Evolutionary conservation across 2,329 filamentous ascomycete genomes (phyloP), one percentile per base, ranked within the genome.

Genomic region (Hypomyces perniciosus): DNA sequence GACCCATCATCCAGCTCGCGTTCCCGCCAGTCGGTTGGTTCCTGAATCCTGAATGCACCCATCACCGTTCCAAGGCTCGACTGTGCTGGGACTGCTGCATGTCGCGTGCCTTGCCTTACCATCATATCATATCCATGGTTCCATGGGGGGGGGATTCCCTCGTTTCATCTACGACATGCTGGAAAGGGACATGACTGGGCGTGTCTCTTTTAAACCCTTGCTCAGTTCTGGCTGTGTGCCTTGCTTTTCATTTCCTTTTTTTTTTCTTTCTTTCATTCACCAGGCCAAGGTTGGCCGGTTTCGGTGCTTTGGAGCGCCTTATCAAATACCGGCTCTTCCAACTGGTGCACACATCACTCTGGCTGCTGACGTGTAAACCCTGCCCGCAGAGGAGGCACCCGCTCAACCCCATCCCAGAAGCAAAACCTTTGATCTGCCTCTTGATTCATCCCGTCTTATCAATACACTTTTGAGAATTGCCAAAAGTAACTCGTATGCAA

Each of bases 141-240:
- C 20, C 20, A 20, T 20, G 20, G 20, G 20, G 20, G 20, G 20
- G 20, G 20, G 20, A 20, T 20, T 20, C 20, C 20, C 2, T 20
- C 20, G 20, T 20, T 20, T 20, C 20, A 20, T 20, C 20, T 20
- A 20, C 20, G 20, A 20, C 20, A 20, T 38, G 12, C 35, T 38
- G 35, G 12, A 38, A n/a, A 20, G 35, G 35, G 6, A 12, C 35
- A 38, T 38, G 35, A 38, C 35, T n/a, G 5, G 35, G 10, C 40
- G 43, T 46, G 30, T 31, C 47, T 49, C 47, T 38, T 33, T 13
- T 37, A 34, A 49, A 38, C 37, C 45, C 47, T 50, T 46, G 44
- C 44, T 38, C 44, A 44, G 10, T 27, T 42, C 44, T 46, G 10
- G 5, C 35, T 50, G 41, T 37, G 48, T 27, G 31, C 34, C 47